Conservation (phyloP, 2,329 filamentous ascomycete genomes). For the Tolypocladium sp. region DNA sequence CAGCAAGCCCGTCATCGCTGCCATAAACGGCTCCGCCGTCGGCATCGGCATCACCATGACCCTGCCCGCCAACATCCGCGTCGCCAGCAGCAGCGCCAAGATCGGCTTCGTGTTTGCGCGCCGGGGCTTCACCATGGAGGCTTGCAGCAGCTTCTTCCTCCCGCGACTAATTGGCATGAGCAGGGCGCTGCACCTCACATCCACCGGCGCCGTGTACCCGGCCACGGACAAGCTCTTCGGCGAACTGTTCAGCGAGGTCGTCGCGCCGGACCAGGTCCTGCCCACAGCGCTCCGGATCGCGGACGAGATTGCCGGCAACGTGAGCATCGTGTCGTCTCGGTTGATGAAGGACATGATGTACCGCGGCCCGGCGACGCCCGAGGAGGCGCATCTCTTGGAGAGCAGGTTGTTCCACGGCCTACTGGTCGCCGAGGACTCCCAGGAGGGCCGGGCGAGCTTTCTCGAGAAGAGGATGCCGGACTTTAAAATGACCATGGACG, state of each 20-base stretch:
- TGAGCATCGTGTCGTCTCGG: constrained; percentile 52
- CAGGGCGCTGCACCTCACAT: constrained; percentile 55
- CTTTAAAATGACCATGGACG: constrained; percentile 52
- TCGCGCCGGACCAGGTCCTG: constrained; percentile 52
- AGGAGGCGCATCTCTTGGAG: constrained; percentile 64
- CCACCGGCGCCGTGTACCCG: constrained; percentile 55
- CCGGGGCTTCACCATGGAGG: constrained; percentile 64
- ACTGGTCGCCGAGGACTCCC: constrained; percentile 48
- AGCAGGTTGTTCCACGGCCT: constrained; percentile 53
- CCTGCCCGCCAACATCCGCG: constrained; percentile 41
- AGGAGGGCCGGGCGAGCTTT: constrained; percentile 57
- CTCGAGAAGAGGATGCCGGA: constrained; percentile 56
- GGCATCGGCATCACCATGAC: constrained; percentile 56
- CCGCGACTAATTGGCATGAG: constrained; percentile 58
- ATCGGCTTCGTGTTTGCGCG: constrained; percentile 68
- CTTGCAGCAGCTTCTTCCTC: constrained; percentile 61
- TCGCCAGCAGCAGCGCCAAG: constrained; percentile 49
- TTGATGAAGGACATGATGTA: constrained; percentile 68
- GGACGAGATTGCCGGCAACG: constrained; percentile 56
- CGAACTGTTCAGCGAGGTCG: constrained; percentile 57
- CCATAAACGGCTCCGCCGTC: constrained; percentile 50
- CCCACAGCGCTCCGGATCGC: constrained; percentile 57
- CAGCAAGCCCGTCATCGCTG: constrained; percentile 48
- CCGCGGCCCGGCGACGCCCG: constrained; percentile 46
- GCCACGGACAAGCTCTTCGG: constrained; percentile 40